Percentiles rank a stretch among this genome's conserved stretches.
Conservation (phyloP, 768 basidiomycete species). For the Amanita subjunquillea region DNA sequence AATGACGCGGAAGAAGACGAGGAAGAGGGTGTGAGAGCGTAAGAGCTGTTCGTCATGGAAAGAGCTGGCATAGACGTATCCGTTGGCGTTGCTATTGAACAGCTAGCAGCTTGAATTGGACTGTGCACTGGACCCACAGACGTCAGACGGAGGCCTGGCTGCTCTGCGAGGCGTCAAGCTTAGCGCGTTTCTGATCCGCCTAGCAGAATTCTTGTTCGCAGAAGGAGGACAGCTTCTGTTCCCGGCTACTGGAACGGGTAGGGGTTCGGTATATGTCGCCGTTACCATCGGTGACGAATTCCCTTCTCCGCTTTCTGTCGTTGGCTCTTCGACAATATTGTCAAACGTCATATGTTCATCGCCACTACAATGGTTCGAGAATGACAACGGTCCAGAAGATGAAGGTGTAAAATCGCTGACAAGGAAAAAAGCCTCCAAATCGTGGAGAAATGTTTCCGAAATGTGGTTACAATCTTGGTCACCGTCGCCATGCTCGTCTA, state of each 20-base stretch:
- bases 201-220: too few relatives aligned
- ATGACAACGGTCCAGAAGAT: too few relatives aligned
- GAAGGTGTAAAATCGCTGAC: neutral
- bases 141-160: neutral
- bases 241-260: too few relatives aligned
- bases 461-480: neutral
- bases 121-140: neutral
- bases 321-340: neutral
- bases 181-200: neutral
- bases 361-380: too few relatives aligned
- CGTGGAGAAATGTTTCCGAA: neutral
- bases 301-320: neutral
- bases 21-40: neutral
- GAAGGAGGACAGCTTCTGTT: neutral
- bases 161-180: neutral
- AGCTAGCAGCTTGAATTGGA: neutral
- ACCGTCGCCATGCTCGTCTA: neutral
- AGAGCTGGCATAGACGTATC: neutral
- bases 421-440: conserved; percentile 2
- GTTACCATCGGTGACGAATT: too few relatives aligned
- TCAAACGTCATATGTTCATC: neutral
- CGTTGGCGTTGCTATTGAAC: neutral
- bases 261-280: too few relatives aligned
- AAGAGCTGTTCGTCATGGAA: neutral
- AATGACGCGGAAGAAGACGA: neutral